Evolutionary conservation across 768 basidiomycete species (phyloP).

Genomic region (Termitomyces titanicus): DNA sequence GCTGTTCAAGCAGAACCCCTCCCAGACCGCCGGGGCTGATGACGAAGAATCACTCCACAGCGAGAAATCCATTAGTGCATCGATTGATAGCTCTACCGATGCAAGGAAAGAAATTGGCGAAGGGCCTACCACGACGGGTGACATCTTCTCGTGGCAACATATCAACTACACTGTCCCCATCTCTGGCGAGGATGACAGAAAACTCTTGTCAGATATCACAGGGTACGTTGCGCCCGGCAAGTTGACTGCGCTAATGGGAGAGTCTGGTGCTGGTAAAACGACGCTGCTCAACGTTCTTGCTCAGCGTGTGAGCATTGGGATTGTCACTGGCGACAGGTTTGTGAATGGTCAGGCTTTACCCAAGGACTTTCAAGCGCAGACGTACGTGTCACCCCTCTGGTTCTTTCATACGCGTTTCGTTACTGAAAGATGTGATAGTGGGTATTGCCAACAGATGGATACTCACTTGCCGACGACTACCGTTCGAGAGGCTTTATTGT

Average conservation of each 20-base stretch:
- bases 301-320: conserved; percentile 32
- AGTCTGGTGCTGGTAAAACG: conserved; percentile 33
- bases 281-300: conserved; percentile 44
- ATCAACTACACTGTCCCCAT: conserved; percentile 58
- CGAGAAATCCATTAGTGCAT: conserved; percentile 21
- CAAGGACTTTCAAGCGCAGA: conserved; percentile 47
- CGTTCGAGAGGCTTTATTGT: conserved; percentile 76
- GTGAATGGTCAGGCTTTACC: conserved; percentile 40
- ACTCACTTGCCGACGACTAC: conserved; percentile 72
- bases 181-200: conserved; percentile 36
- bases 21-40: conserved; percentile 22
- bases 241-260: conserved; percentile 64
- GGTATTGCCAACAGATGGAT: conserved; percentile 86
- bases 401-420: not conserved
- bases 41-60: conserved; percentile 30
- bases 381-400: conserved; percentile 21
- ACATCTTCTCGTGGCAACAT: conserved; percentile 69
- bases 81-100: conserved; percentile 13
- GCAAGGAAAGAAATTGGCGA: conserved; percentile 30
- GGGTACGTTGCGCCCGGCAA: conserved; percentile 78
- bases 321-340: conserved; percentile 34
- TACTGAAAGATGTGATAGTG: conserved; percentile 22
- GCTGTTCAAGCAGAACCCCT: conserved; percentile 61
- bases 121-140: conserved; percentile 28
- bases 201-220: conserved; percentile 66